A percentile compares a stretch with the other conserved stretches of the same genome.
Conservation (phyloP, 2,329 filamentous ascomycete species). For the Fusarium cyanostomum region DNA sequence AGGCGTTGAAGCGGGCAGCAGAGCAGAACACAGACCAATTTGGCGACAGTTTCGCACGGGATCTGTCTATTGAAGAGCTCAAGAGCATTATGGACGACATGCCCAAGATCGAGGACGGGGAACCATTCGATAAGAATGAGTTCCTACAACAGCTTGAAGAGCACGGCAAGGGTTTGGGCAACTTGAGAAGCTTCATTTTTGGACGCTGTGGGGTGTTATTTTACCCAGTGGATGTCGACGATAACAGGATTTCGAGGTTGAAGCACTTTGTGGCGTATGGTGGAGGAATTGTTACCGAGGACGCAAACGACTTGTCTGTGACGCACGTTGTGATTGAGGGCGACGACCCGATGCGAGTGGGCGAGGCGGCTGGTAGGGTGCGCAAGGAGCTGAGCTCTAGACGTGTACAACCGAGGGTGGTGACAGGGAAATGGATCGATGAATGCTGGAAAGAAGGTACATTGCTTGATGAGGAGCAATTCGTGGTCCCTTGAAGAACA, state of each 20-base stretch:
- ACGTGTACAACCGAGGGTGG: constrained; percentile 70
- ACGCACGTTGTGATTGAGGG: constrained; percentile 76
- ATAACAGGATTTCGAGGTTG: constrained; percentile 54
- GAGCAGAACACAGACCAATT: constrained; percentile 75
- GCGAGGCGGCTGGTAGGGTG: constrained; percentile 54
- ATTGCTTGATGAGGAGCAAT: constrained; percentile 79
- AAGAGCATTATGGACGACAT: constrained; percentile 59
- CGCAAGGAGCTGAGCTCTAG: constrained; percentile 57
- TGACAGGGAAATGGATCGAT: constrained; percentile 77
- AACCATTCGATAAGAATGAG: constrained; percentile 54
- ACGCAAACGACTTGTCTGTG: constrained; percentile 60
- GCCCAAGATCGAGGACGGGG: constrained; percentile 56
- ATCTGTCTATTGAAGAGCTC: constrained; percentile 73
- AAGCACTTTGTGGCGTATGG: constrained; percentile 73
- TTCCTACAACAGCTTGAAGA: constrained; percentile 66
- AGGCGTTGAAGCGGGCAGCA: constrained; percentile 63
- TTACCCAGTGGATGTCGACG: constrained; percentile 43
- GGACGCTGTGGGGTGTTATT: constrained; percentile 56
- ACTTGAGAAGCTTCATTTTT: constrained; percentile 64
- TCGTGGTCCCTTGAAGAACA: constrained; percentile 45
- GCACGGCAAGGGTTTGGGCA: constrained; percentile 61
- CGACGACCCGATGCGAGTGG: constrained; percentile 51
- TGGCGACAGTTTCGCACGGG: constrained; percentile 84
- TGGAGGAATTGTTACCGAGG: constrained; percentile 66
- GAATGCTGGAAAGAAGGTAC: constrained; percentile 84